Percentiles rank a stretch among this genome's conserved stretches.
Conservation (phyloP, 2,329 filamentous ascomycete genomes). For the Ophiostoma triangulosporum region DNA sequence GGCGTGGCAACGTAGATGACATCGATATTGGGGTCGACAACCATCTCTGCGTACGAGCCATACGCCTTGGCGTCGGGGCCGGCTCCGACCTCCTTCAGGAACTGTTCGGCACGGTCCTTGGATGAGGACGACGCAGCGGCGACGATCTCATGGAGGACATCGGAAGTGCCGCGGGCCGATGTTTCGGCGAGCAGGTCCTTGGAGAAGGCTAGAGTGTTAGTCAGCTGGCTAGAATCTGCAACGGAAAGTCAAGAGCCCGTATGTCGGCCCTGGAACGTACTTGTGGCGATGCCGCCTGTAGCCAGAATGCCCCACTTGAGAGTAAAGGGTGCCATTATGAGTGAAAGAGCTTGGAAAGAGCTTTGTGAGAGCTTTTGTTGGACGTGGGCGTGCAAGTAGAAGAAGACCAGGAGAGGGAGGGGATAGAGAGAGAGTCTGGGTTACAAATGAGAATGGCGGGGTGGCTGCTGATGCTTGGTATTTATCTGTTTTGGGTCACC, state of each 20-base stretch:
- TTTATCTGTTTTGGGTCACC: not conserved
- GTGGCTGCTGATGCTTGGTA: not conserved
- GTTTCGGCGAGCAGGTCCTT: constrained; percentile 70
- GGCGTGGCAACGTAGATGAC: constrained; percentile 84
- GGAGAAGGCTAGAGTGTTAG: constrained; percentile 40
- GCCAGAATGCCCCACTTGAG: constrained; percentile 48
- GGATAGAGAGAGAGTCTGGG: not conserved
- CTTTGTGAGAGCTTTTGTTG: not conserved
- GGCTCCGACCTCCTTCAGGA: constrained; percentile 59
- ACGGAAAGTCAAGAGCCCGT: no score
- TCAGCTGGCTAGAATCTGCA: no score
- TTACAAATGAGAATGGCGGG: not conserved
- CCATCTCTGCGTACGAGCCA: constrained; percentile 70
- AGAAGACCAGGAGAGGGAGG: not conserved
- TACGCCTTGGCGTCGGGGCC: constrained; percentile 54
- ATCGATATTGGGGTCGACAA: constrained; percentile 64
- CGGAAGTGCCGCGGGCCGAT: constrained; percentile 49
- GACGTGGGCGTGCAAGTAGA: not conserved
- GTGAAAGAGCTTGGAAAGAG: no score
- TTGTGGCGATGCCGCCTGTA: constrained; percentile 44
- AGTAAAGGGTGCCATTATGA: constrained; percentile 26
- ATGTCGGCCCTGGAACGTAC: no score
- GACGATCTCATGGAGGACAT: constrained; percentile 63
- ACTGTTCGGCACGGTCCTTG: constrained; percentile 52
- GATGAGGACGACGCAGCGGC: constrained; percentile 72